Evolutionary conservation across 2,329 filamentous ascomycete species (phyloP).

Genomic region (Corynespora cassiicola): DNA sequence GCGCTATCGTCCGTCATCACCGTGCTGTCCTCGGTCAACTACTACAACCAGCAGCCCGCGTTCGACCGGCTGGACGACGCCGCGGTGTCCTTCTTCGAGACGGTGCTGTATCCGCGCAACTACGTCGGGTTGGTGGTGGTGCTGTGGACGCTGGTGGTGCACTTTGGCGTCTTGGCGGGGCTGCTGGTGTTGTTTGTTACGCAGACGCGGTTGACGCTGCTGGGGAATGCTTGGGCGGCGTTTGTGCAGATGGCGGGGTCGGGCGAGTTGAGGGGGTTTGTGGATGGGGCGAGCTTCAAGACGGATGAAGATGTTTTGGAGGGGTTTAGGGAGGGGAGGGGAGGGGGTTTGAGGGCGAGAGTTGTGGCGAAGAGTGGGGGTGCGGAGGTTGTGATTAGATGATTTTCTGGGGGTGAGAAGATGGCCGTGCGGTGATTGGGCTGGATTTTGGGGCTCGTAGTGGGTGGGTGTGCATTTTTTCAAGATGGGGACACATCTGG

Average conservation of each 20-base stretch:
- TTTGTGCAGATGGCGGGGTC: constrained; percentile 13
- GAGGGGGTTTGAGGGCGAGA: constrained; percentile 3
- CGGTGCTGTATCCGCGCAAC: constrained; percentile 10
- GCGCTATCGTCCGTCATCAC: constrained; percentile 18
- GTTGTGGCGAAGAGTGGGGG: constrained; percentile 2
- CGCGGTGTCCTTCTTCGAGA: constrained; percentile 9
- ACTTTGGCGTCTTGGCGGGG: constrained; percentile 3
- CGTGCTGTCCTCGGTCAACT: constrained; percentile 12
- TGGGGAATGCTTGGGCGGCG: constrained; percentile 13
- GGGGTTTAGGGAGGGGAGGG: background rate
- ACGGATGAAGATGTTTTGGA: constrained; percentile 3
- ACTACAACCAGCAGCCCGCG: constrained; percentile 16
- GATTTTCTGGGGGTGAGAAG: no score
- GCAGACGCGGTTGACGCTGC: constrained; percentile 8
- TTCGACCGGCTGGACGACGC: constrained; percentile 10
- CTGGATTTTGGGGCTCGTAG: no score
- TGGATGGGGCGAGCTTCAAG: constrained; percentile 1
- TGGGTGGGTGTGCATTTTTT: no score
- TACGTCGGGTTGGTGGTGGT: constrained; percentile 5
- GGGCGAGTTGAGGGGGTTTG: constrained; percentile 3
- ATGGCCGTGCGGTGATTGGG: no score
- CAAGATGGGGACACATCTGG: no score
- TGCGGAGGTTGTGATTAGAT: no score
- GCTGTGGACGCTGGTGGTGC: constrained; percentile 6
- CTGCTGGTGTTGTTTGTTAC: constrained; percentile 10